Conservation (phyloP, 441 rosid species). For the Viola pubescens region DNA sequence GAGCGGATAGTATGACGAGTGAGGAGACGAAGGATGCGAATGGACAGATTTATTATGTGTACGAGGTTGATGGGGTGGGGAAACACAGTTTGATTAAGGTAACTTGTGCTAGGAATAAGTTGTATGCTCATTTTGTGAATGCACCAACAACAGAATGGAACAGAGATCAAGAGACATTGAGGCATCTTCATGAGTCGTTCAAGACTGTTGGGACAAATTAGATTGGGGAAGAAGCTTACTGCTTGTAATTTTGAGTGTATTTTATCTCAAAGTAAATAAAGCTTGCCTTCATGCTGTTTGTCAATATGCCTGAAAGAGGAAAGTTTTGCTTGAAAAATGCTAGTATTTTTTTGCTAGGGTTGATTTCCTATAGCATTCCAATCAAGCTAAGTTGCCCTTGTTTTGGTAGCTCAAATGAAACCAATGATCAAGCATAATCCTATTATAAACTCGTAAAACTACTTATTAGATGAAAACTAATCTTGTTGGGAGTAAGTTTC, state of each 20-base stretch:
- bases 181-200: conserved; percentile 79
- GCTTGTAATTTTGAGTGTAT: neutral
- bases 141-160: conserved; percentile 82
- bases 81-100: conserved; percentile 76
- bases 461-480: no score
- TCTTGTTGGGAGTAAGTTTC: no score
- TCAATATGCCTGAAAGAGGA: no score
- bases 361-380: no score
- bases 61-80: conserved; percentile 71
- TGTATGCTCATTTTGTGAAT: conserved; percentile 85
- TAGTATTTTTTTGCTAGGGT: no score
- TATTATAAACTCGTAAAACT: no score
- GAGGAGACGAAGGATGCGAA: conserved; percentile 62
- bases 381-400: no score
- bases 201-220: conserved; percentile 21
- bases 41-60: conserved; percentile 70
- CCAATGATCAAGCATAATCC: no score
- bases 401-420: no score
- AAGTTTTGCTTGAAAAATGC: no score
- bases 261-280: neutral
- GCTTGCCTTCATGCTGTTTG: neutral
- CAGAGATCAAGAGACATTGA: conserved; percentile 55
- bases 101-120: conserved; percentile 77
- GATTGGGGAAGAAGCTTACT: neutral
- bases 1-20: conserved; percentile 56